Conservation (phyloP, 2,329 filamentous ascomycete genomes). For the Kalmusia sp. region DNA sequence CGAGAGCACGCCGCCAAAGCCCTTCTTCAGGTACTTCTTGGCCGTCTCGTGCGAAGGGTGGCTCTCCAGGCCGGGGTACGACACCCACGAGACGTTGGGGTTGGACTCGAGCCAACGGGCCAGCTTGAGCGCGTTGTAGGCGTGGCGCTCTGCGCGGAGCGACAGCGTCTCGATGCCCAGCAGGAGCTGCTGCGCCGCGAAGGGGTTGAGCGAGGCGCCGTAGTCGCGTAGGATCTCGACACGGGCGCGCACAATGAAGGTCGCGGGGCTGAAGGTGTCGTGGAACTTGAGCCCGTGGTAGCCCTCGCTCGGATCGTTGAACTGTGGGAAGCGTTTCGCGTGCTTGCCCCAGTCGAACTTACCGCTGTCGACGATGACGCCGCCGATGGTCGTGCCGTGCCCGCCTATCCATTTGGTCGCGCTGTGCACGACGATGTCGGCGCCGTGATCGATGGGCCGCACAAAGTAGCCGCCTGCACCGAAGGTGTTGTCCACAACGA, state of each 20-base stretch:
- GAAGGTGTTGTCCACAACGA: conserved; percentile 86
- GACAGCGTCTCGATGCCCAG: conserved; percentile 90
- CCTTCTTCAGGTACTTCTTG: conserved; percentile 84
- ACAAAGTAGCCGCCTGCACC: conserved; percentile 90
- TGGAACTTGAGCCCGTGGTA: conserved; percentile 96
- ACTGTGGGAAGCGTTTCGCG: conserved; percentile 85
- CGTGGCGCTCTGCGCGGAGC: conserved; percentile 85
- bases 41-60: conserved; percentile 81
- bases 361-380: conserved; percentile 84
- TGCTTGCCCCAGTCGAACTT: conserved; percentile 95
- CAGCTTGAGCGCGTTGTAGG: conserved; percentile 79
- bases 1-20: conserved; percentile 88
- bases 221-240: conserved; percentile 92
- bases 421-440: conserved; percentile 92
- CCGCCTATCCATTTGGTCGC: conserved; percentile 98
- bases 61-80: conserved; percentile 85
- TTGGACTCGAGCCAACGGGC: conserved; percentile 85
- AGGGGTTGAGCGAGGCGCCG: conserved; percentile 83
- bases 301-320: conserved; percentile 85
- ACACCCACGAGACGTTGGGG: conserved; percentile 88
- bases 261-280: conserved; percentile 84
- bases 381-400: conserved; percentile 90
- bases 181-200: conserved; percentile 89
- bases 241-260: conserved; percentile 83
- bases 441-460: conserved; percentile 86